Base-by-base conservation (phyloP, 140 eudicot species). In the Ambrosia hybrid region DNA sequence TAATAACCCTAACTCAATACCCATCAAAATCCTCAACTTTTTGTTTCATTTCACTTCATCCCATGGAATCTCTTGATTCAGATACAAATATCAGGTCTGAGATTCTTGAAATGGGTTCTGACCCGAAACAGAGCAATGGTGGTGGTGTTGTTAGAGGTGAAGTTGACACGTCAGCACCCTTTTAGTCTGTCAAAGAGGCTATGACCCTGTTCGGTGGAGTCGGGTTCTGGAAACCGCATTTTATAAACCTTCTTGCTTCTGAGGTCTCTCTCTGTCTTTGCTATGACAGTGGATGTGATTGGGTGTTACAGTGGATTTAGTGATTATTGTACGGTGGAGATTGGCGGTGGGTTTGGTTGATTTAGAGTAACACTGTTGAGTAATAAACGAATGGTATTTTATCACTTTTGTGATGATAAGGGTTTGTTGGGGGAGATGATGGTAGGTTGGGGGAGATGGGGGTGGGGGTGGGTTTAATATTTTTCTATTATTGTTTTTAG, bases 121-220 rank as follows among this genome's bases (percentile, higher is more conserved):
- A 76, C 4, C 70, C 9, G 56, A 48, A 78, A 16, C 73, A 64
- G 3, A 65, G 0, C 74, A 78, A 78, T 57, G 82, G 74, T 21
- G 39, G 48, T 46, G 52, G 49, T 21, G 30, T 21, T 9, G 4
- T 63, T 3, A 71, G 77, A 38, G 77, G 69, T 15, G 74, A 72
- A 63, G 63, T 52, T 13, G 83, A 79, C 65, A 76, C 67, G 12
- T 90, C 99, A 4, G 97, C 97, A 9, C 99, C 99, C 7, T 87
- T 94, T 61, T 97, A 90, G 86, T 93, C 98, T 3, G 98, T 90
- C 1, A 93, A 82, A 82, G 91, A 93, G 75, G 98, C 98, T 1
- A 97, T 87, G 15, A 80, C 74, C 73, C 92, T 87, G 52, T 93
- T 93, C 64, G 97, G 98, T 73, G 98, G 98, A 7, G 78, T 93